phyloP scores from a whole-genome alignment of 441 rosid genomes.

The Erodium texanum region DNA sequence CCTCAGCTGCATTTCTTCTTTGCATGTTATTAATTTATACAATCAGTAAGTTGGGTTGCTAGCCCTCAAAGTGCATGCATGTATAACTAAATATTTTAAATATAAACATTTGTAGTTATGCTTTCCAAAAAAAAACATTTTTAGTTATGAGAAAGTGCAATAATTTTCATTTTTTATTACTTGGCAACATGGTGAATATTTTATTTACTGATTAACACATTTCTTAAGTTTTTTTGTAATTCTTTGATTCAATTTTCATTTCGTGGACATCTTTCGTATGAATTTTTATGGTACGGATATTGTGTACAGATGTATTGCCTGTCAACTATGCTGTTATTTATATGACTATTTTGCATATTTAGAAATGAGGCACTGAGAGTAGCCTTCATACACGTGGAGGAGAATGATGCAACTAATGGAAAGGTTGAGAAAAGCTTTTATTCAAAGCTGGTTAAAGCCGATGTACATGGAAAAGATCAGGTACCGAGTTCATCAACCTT shows the following conservation, averaged over 20 bases:
- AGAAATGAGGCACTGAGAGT: slow-evolving; percentile 99
- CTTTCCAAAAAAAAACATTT: too few species aligned
- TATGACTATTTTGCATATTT: slow-evolving; percentile 17
- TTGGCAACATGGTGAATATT: not conserved
- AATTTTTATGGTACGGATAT: not conserved
- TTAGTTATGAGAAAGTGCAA: not conserved
- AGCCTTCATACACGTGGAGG: slow-evolving; percentile 91
- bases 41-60: not conserved
- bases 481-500: slow-evolving; percentile 26
- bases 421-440: slow-evolving; percentile 61
- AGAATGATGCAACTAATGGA: slow-evolving; percentile 59
- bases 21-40: not conserved
- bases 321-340: not conserved
- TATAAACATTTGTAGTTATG: not conserved
- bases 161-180: not conserved
- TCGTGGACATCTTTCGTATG: not conserved
- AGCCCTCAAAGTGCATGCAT: not conserved
- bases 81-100: not conserved
- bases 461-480: slow-evolving; percentile 94
- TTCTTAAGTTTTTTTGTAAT: not conserved
- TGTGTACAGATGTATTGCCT: not conserved
- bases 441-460: slow-evolving; percentile 98
- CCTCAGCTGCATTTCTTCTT: not conserved
- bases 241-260: not conserved
- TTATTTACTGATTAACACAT: not conserved